Percentiles rank a stretch among this genome's conserved stretches.
Conservation (phyloP, 1,284 basidiomycete species). For the Inonotus hispidus region DNA sequence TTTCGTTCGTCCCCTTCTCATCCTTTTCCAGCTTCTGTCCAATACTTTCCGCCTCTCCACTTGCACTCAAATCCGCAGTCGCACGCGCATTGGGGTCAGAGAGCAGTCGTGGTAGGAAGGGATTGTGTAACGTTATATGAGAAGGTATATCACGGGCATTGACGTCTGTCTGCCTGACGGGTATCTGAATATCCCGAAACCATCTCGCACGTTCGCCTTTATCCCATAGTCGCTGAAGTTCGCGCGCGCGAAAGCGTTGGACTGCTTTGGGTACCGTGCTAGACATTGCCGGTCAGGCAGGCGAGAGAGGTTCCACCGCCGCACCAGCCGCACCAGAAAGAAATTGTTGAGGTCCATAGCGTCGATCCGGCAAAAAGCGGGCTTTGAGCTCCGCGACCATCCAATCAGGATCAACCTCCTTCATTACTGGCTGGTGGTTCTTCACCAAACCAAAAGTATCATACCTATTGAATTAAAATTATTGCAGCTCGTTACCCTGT, state of each 20-base stretch:
- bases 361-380: background rate
- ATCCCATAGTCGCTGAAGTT: conserved; percentile 13
- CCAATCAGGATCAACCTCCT: too few relatives aligned
- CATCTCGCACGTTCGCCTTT: background rate
- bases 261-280: conserved; percentile 14
- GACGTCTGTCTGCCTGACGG: background rate
- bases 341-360: too few relatives aligned
- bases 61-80: background rate
- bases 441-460: too few relatives aligned
- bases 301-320: too few relatives aligned
- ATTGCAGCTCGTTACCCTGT: too few relatives aligned
- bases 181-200: background rate
- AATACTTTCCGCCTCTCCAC: too few relatives aligned
- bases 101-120: conserved; percentile 11
- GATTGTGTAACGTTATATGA: conserved; percentile 5
- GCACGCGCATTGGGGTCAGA: background rate
- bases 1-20: too few relatives aligned
- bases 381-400: background rate
- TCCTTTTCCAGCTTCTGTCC: too few relatives aligned
- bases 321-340: too few relatives aligned
- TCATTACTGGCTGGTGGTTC: too few relatives aligned
- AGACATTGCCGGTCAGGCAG: background rate
- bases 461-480: too few relatives aligned
- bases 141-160: background rate
- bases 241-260: conserved; percentile 20